A percentile compares a stretch with the other conserved stretches of the same genome.
Conservation (phyloP, 805 yeast genomes). For the Spathaspora sp. region DNA sequence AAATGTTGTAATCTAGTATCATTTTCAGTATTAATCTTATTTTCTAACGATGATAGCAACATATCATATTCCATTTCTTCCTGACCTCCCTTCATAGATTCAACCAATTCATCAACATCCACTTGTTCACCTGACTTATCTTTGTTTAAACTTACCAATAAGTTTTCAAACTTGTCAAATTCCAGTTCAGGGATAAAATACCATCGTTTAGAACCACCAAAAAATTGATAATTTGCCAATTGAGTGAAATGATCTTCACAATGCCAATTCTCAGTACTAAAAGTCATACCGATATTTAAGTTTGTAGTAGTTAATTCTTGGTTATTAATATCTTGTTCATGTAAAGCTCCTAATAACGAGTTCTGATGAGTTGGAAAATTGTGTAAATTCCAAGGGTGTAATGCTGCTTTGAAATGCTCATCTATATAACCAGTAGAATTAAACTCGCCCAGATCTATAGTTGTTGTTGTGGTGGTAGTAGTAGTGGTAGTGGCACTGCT, state of each 20-base stretch:
- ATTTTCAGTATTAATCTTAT: constrained; percentile 23
- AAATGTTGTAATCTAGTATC: constrained; percentile 28
- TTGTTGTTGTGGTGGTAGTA: neutral
- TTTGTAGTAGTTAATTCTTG: constrained; percentile 41
- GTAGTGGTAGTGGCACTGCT: neutral
- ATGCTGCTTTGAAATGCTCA: constrained; percentile 16
- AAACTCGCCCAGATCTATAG: constrained; percentile 11
- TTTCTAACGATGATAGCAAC: constrained; percentile 28
- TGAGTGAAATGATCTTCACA: constrained; percentile 61
- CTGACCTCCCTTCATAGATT: constrained; percentile 2
- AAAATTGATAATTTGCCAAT: constrained; percentile 47
- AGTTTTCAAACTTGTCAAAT: constrained; percentile 46
- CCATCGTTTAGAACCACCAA: constrained; percentile 58
- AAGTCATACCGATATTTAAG: constrained; percentile 51
- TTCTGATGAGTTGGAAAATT: constrained; percentile 49
- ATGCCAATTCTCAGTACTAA: constrained; percentile 54
- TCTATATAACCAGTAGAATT: constrained; percentile 18
- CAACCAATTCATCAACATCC: constrained; percentile 16
- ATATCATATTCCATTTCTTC: constrained; percentile 21
- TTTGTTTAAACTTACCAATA: constrained; percentile 22
- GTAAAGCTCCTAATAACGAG: constrained; percentile 43
- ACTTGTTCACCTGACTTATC: constrained; percentile 15
- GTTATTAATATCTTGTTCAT: constrained; percentile 42
- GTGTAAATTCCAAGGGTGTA: constrained; percentile 56
- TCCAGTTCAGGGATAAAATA: constrained; percentile 59